Conservation (phyloP, 441 rosid genomes). For the Breynia disticha region DNA sequence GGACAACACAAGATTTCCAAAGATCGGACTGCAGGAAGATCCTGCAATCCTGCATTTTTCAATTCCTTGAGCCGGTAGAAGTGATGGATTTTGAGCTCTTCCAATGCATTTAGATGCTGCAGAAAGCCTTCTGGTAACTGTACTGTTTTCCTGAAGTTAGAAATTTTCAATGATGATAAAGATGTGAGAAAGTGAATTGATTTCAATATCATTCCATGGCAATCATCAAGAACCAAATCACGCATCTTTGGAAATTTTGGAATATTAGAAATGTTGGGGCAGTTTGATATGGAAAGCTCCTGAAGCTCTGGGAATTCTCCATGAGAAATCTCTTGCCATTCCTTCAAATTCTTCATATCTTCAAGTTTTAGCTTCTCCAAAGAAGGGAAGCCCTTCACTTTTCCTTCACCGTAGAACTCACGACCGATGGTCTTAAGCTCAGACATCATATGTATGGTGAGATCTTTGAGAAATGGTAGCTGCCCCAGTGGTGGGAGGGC, state of each 20-base stretch:
- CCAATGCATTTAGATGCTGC: constrained; percentile 6
- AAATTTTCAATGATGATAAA: constrained; percentile 11
- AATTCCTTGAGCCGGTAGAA: constrained; percentile 11
- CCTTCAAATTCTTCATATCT: neutral
- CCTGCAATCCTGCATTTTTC: constrained; percentile 14
- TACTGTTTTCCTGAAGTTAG: constrained; percentile 9
- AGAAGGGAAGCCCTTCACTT: constrained; percentile 11
- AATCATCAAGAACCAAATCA: constrained; percentile 8
- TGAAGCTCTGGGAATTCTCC: constrained; percentile 2
- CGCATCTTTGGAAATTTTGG: constrained; percentile 15
- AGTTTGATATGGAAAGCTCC: constrained; percentile 7
- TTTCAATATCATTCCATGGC: constrained; percentile 7
- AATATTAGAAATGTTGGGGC: constrained; percentile 7
- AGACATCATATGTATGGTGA: constrained; percentile 16
- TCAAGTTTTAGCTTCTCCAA: constrained; percentile 7
- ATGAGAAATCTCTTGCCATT: constrained; percentile 5
- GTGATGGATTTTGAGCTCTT: constrained; percentile 12
- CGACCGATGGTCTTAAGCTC: constrained; percentile 17
- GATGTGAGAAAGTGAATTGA: constrained; percentile 14
- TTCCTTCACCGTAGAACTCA: constrained; percentile 15
- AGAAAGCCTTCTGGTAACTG: constrained; percentile 10
- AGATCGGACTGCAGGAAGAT: constrained; percentile 9
- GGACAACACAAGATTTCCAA: constrained; percentile 17
- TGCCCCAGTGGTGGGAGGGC: constrained; percentile 14
- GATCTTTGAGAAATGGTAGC: constrained; percentile 23